Base-by-base conservation (phyloP, 2,329 filamentous ascomycete genomes). In the Phyllosticta ampelicida region DNA sequence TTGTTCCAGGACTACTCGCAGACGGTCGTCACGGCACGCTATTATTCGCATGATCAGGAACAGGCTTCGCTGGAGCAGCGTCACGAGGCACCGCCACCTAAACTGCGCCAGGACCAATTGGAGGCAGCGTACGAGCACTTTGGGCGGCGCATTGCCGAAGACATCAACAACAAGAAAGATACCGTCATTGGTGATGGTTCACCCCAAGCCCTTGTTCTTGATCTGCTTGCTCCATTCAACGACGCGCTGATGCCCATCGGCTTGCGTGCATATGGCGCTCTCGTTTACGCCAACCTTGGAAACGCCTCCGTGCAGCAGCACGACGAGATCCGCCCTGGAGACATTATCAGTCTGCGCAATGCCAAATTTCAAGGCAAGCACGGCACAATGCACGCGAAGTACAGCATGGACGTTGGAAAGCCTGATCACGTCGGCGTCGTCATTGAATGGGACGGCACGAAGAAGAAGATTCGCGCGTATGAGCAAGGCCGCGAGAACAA, bases 1-100 rank as follows among this genome's bases (percentile, higher is more conserved):
- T 75, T 99, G 9, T 99, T 89, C 75, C 86, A 90, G 66, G 94
- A 99, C 74, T 99, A 99, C 72, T 96, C 91, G 18, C 94, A 97
- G 70, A 97, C 92, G 0, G 80, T 95, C 62, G 82, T 99, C 66
- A 90, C 86, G 0, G 87, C 86, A 18, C 85, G 80, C 54, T 97
- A 87, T 70, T 88, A 96, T 69, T 77, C 85, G 1, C 81, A 84
- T 56, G 85, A 95, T 67, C 80, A 87, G 2, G 77, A 81, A 1
- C 86, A 92, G 66, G 86, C 86, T 10, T 77, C 82, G 30, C 73
- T 97, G 6, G 88, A 95, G 66, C 94, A 99, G 72, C 84, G 85
- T 51, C 92, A 97, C 66, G 89, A 96, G 67, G 77, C 83, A 1
- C 91, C 94, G 3, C 92, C 94, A 5, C 81, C 86, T 9, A 80